Evolutionary conservation across 176 grass and related monocot species (phyloP).

Genomic region (Aegilops tauschii): DNA sequence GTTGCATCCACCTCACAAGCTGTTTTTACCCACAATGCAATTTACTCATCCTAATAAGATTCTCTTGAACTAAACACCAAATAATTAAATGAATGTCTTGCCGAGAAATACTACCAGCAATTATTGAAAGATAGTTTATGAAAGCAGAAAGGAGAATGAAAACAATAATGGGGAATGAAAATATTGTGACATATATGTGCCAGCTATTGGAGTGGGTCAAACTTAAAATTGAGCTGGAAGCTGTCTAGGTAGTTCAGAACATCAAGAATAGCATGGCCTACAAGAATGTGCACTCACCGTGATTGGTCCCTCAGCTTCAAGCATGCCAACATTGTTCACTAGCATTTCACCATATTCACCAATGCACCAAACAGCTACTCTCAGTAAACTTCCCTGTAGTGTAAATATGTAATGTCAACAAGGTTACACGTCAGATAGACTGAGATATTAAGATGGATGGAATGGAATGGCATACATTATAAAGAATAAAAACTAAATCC

Average conservation of each 20-base stretch:
- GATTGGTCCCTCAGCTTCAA: conserved; percentile 62
- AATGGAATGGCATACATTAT: conserved; percentile 26
- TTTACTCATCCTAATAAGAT: neutral
- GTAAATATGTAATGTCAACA: conserved; percentile 26
- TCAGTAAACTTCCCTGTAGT: conserved; percentile 84
- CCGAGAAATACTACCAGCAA: neutral
- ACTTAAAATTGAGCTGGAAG: neutral
- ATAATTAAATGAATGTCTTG: conserved; percentile 10
- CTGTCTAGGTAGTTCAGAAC: neutral
- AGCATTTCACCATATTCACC: conserved; percentile 99
- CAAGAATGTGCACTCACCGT: conserved; percentile 52
- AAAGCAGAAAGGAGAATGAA: neutral
- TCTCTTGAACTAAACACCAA: neutral
- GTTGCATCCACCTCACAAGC: neutral
- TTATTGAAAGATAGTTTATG: neutral
- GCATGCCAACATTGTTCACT: conserved; percentile 79
- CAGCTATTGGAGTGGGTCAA: conserved; percentile 6
- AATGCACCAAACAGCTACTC: conserved; percentile 91
- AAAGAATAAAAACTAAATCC: conserved; percentile 15
- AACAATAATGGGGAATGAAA: conserved; percentile 12
- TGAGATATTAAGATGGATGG: neutral
- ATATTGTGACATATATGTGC: neutral
- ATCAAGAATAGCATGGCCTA: neutral
- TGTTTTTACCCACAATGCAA: neutral
- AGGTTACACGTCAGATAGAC: conserved; percentile 6